phyloP scores from a whole-genome alignment of 2,329 filamentous ascomycete genomes.

The Pseudopithomyces chartarum region DNA sequence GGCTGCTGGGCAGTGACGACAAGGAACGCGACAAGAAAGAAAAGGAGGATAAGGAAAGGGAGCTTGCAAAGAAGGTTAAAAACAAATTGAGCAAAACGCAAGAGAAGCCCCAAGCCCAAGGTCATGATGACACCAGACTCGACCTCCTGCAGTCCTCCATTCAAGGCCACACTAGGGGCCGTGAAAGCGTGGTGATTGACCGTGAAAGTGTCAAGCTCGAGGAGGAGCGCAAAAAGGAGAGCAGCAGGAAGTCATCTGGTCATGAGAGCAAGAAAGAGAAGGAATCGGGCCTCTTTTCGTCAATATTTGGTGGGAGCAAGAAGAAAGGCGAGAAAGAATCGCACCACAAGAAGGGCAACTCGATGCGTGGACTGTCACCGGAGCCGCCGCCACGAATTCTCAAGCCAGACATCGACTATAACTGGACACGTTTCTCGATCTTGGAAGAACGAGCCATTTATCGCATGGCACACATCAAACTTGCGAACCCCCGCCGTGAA shows the following conservation, averaged over 20 bases:
- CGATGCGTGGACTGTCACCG: constrained; percentile 76
- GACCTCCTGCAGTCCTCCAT: constrained; percentile 89
- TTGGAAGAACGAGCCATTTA: constrained; percentile 97
- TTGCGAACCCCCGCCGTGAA: constrained; percentile 93
- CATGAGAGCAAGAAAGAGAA: constrained; percentile 82
- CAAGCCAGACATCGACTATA: constrained; percentile 89
- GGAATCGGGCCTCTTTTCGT: constrained; percentile 84
- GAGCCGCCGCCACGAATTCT: constrained; percentile 73
- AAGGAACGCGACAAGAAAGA: constrained; percentile 65
- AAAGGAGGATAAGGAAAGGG: constrained; percentile 47
- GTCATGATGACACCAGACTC: constrained; percentile 78
- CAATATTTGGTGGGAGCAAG: constrained; percentile 87
- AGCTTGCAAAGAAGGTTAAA: constrained; percentile 54
- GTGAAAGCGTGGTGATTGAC: constrained; percentile 85
- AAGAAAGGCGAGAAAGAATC: constrained; percentile 82
- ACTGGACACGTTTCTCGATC: constrained; percentile 94
- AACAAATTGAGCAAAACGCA: constrained; percentile 69
- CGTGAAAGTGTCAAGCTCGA: constrained; percentile 76
- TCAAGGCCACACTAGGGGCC: constrained; percentile 65
- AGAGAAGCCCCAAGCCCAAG: constrained; percentile 59
- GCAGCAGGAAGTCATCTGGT: constrained; percentile 69
- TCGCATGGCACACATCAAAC: constrained; percentile 97
- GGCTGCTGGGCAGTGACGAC: constrained; percentile 72
- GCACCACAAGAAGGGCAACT: constrained; percentile 72
- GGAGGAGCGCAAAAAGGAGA: constrained; percentile 83